These are phyloP conservation scores for Neonothopanus nambi DNA, from an alignment of 1,284 basidiomycete species.

Conservation along the genomic window DNA sequence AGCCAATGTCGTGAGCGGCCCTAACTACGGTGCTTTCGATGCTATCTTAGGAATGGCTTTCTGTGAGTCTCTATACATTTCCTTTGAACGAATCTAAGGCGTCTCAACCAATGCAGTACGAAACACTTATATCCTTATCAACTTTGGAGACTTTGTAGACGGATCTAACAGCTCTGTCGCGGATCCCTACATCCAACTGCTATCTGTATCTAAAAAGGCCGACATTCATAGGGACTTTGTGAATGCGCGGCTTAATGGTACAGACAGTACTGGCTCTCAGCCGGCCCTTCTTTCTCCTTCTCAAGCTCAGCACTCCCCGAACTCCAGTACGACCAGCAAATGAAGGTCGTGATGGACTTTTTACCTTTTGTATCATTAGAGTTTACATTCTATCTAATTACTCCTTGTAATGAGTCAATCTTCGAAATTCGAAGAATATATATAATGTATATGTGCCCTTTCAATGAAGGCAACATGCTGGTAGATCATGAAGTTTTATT, in stretches of 20 bases:
- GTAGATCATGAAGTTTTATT: no score
- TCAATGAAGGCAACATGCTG: no score
- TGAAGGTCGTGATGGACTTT: no score
- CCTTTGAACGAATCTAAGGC: neutral
- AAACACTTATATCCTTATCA: constrained; percentile 33
- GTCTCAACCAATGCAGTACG: constrained; percentile 19
- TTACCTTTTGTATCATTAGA: no score
- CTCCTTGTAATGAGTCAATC: no score
- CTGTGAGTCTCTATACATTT: constrained; percentile 25
- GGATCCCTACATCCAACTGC: constrained; percentile 34
- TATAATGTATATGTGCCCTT: no score
- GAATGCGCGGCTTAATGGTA: constrained; percentile 25
- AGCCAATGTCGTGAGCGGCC: constrained; percentile 12
- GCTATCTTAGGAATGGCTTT: constrained; percentile 35
- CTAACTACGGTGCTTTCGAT: constrained; percentile 23
- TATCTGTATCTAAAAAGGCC: constrained; percentile 26
- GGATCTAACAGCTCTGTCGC: constrained; percentile 23
- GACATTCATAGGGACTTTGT: constrained; percentile 32
- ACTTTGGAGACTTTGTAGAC: constrained; percentile 38
- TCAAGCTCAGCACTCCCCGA: no score
- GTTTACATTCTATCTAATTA: no score
- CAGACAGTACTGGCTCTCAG: constrained; percentile 18
- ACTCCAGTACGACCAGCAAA: no score
- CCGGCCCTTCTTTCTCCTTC: neutral
- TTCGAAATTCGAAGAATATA: no score